phyloP scores from a whole-genome alignment of 192 early-diverging fungal genomes.

The Cetraspora pellucida region DNA sequence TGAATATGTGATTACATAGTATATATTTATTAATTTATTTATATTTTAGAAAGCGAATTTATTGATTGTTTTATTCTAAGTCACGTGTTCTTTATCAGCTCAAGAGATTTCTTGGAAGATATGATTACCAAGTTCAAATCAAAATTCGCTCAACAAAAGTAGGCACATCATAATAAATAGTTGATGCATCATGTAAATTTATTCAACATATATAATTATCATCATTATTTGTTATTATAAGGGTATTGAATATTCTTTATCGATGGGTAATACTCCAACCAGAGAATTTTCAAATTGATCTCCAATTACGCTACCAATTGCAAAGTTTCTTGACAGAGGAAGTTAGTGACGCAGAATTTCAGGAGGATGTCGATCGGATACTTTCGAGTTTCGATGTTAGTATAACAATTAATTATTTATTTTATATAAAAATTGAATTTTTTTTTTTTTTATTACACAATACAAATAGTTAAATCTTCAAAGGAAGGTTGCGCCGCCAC shows the following conservation, averaged over 20 bases:
- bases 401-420: no score
- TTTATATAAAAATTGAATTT: no score
- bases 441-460: no score
- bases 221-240: constrained; percentile 32
- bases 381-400: no score
- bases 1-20: not conserved
- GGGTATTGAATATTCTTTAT: constrained; percentile 59
- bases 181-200: not conserved
- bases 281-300: constrained; percentile 59
- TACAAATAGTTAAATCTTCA: no score
- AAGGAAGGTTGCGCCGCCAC: no score
- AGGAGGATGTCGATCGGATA: constrained; percentile 40
- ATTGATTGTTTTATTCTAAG: constrained; percentile 63
- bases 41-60: constrained; percentile 61
- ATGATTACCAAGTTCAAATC: constrained; percentile 64
- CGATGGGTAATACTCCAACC: constrained; percentile 67
- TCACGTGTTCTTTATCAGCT: constrained; percentile 64
- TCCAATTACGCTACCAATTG: constrained; percentile 44
- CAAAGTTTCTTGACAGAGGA: constrained; percentile 54
- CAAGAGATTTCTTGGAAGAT: constrained; percentile 55
- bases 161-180: constrained; percentile 29
- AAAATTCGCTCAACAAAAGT: constrained; percentile 49
- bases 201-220: not conserved
- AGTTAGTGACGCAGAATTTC: constrained; percentile 46
- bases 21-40: not conserved